Percentiles rank a stretch among this genome's conserved stretches.
phyloP scores from a whole-genome alignment of 2,329 filamentous ascomycete genomes.

The Aspergillus amoenus region DNA sequence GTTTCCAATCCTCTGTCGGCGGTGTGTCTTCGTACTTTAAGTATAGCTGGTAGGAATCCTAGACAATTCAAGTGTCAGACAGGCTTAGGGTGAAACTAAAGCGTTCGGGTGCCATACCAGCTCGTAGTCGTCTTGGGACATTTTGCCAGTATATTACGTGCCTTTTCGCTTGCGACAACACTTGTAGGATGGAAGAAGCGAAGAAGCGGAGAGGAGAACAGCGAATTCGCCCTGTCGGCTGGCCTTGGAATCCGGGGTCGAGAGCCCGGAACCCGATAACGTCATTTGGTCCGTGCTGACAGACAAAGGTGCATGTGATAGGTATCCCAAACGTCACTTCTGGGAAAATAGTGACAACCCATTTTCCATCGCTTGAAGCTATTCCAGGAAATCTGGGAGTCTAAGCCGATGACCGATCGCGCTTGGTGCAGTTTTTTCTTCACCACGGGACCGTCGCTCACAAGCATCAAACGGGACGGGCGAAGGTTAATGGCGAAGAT shows the following conservation, averaged over 20 bases:
- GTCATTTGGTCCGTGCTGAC: background rate
- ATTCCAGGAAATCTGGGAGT: background rate
- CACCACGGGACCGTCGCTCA: no score
- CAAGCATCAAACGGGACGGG: no score
- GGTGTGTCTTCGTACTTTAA: slow-evolving; percentile 38
- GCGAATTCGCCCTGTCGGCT: background rate
- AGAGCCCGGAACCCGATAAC: background rate
- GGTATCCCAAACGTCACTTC: background rate
- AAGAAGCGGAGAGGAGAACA: background rate
- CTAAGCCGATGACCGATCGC: no score
- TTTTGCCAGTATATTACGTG: background rate
- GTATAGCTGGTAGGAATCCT: slow-evolving; percentile 48
- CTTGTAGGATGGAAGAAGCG: background rate
- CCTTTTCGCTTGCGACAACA: background rate
- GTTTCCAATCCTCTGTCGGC: slow-evolving; percentile 31
- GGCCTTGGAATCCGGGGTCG: background rate
- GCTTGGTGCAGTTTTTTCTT: no score
- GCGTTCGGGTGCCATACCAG: background rate
- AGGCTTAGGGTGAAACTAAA: background rate
- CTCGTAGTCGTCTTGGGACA: slow-evolving; percentile 8
- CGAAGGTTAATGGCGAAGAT: no score
- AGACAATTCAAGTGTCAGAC: background rate
- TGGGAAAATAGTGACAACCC: background rate
- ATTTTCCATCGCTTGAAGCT: background rate
- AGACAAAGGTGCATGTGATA: background rate